Percentiles rank a stretch among this genome's conserved stretches.
Evolutionary conservation across 1,284 basidiomycete genomes (phyloP).

Genomic region (Blastosporella zonata): DNA sequence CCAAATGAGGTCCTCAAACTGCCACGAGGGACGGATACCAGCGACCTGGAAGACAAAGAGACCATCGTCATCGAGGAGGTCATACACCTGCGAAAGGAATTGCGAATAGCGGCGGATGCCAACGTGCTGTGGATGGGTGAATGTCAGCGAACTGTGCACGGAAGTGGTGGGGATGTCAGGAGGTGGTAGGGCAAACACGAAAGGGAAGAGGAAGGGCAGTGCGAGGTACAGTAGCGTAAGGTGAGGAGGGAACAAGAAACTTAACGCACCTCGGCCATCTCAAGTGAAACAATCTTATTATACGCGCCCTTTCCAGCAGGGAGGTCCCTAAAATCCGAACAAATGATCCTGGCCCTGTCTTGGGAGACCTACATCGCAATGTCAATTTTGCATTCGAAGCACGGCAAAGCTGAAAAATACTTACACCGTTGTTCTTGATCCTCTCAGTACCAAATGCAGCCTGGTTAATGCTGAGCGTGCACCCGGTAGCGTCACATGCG

Average conservation of each 20-base stretch:
- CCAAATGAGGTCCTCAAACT: constrained; percentile 98
- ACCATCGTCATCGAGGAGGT: constrained; percentile 93
- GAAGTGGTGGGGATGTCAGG: too few species aligned
- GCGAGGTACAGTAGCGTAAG: too few species aligned
- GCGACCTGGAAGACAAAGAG: constrained; percentile 96
- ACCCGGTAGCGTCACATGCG: constrained; percentile 91
- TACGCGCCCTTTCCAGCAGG: constrained; percentile 79
- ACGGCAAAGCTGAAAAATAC: constrained; percentile 5
- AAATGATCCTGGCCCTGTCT: constrained; percentile 86
- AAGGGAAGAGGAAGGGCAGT: not conserved
- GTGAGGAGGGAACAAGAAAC: too few species aligned
- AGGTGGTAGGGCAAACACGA: too few species aligned
- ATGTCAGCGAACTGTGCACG: not conserved
- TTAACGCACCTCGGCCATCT: constrained; percentile 88
- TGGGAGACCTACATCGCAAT: constrained; percentile 42
- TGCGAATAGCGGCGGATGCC: constrained; percentile 90
- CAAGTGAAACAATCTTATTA: constrained; percentile 94
- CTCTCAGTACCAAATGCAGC: constrained; percentile 90
- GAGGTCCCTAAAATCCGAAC: constrained; percentile 94
- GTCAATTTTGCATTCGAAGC: not conserved
- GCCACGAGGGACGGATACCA: constrained; percentile 91
- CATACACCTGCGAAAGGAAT: constrained; percentile 91
- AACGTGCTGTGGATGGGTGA: constrained; percentile 64
- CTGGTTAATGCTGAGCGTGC: constrained; percentile 91
- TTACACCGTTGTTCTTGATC: constrained; percentile 79